Percentiles rank a stretch among this genome's conserved stretches.
phyloP scores from a whole-genome alignment of 2,329 filamentous ascomycete species.

The Fusarium setosum region DNA sequence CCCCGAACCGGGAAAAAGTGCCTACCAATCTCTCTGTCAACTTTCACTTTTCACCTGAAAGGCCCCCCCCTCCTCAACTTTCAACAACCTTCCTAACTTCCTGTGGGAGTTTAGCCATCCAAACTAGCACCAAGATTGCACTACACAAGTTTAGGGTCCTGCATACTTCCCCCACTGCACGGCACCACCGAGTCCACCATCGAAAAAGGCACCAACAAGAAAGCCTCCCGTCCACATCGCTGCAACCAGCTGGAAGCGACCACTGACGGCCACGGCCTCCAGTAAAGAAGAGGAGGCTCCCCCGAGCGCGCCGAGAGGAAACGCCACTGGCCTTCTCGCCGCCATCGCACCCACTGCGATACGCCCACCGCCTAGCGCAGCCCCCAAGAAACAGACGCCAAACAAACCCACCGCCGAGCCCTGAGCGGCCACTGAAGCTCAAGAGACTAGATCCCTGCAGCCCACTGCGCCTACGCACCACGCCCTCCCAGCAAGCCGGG shows the following conservation, averaged over 20 bases:
- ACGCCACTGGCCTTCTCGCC: conserved; percentile 25
- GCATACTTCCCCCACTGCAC: conserved; percentile 33
- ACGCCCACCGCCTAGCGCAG: conserved; percentile 12
- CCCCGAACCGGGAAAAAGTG: conserved; percentile 33
- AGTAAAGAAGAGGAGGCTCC: conserved; percentile 9
- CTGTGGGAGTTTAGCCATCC: conserved; percentile 20
- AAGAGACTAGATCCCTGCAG: conserved; percentile 35
- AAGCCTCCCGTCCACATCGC: conserved; percentile 19
- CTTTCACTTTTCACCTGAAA: conserved; percentile 23
- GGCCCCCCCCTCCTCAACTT: conserved; percentile 21
- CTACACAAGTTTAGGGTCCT: conserved; percentile 34
- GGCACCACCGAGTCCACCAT: conserved; percentile 33
- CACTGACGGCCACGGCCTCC: conserved; percentile 20
- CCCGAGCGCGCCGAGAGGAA: conserved; percentile 22
- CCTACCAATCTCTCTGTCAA: conserved; percentile 3
- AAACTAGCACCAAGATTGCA: neutral
- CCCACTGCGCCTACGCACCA: conserved; percentile 34
- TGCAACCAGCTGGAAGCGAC: conserved; percentile 12
- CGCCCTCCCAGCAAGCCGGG: conserved; percentile 34
- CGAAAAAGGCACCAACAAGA: conserved; percentile 12
- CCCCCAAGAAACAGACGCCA: conserved; percentile 20
- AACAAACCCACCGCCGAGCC: conserved; percentile 32
- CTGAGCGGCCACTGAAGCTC: conserved; percentile 22
- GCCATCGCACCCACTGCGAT: conserved; percentile 6
- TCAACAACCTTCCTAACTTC: conserved; percentile 31